These are phyloP conservation scores for Plasmodiophora brassicae DNA, from an alignment of 208 protist species.

Conservation along the genomic window DNA sequence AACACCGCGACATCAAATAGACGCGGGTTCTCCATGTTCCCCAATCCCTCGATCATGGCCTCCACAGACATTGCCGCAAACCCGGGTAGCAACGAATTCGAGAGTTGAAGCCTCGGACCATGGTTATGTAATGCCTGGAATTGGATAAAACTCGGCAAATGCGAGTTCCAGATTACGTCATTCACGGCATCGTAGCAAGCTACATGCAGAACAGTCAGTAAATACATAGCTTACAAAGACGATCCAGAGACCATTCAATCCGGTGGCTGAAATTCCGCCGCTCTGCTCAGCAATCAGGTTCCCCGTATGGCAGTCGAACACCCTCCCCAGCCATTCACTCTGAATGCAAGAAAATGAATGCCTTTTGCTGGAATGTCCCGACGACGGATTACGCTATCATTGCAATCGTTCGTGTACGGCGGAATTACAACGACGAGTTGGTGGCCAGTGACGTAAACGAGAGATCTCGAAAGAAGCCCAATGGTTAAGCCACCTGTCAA, in stretches of 20 bases:
- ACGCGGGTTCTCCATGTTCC: background rate
- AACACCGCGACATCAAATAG: background rate
- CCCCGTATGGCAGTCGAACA: background rate
- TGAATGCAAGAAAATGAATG: background rate
- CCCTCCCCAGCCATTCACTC: background rate
- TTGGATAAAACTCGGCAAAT: background rate
- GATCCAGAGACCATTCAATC: background rate
- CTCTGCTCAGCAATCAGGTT: background rate
- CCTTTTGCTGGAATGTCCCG: too few relatives aligned
- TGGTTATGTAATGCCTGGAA: background rate
- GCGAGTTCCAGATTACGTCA: background rate
- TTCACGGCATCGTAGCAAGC: background rate
- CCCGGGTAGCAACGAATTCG: background rate
- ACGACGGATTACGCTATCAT: background rate
- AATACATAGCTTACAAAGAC: background rate
- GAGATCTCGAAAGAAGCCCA: background rate
- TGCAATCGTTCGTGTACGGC: conserved; percentile 11
- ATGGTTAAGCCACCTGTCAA: background rate
- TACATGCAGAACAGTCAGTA: background rate
- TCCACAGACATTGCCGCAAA: background rate
- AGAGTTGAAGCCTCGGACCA: background rate
- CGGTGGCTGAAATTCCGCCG: background rate
- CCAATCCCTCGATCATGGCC: background rate
- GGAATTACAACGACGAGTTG: background rate
- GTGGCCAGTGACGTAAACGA: background rate